Base-by-base conservation (phyloP, 305 asterid genomes). In the Fraxinus ornus region DNA sequence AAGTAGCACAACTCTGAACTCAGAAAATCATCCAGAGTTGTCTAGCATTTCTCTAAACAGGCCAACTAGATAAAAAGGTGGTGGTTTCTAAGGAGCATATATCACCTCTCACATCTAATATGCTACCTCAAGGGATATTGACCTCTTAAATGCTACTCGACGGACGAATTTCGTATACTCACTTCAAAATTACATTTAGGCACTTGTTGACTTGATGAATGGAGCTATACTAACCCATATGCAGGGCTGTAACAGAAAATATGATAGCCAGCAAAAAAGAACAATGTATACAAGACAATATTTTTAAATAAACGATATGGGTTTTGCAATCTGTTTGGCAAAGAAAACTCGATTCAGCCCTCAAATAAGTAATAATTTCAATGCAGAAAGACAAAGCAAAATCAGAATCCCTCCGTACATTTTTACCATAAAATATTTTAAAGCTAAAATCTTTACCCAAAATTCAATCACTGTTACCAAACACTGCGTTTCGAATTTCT, bases 131-230 rank as follows among this genome's bases (percentile, higher is more conserved):
- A 41, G 77, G 66, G 24, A 77, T 3, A 57, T 80, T 52, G 76
- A 81, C 52, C 77, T 77, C 72, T 47, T 35, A 83, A 33, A 78
- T 60, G 83, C 76, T 49, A 76, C 81, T 39, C 32, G 15, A 62
- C 77, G 73, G 36, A 71, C 19, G 66, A 70, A 37, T 72, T 73
- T 28, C 28, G 17, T 71, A 5, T 13, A 64, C 39, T 72, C 52
- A 17, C 79, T 75, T 83, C 47, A 80, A 62, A 78, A 32, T 10
- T 64, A 7, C 24, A 68, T 44, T 64, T 64, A 17, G 15, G 19
- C 62, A 22, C 57, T 17, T 21, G 19, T 47, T 10, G 8, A 15
- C 26, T 37, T 28, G 36, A 44, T 22, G 15, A 84, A 71, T 35
- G 70, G 73, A 75, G 37, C 64, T 32, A 64, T 21, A 49, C 52